These are phyloP conservation scores for Trichomonas gallinae DNA, from an alignment of 208 protist species.

Conservation along the genomic window DNA sequence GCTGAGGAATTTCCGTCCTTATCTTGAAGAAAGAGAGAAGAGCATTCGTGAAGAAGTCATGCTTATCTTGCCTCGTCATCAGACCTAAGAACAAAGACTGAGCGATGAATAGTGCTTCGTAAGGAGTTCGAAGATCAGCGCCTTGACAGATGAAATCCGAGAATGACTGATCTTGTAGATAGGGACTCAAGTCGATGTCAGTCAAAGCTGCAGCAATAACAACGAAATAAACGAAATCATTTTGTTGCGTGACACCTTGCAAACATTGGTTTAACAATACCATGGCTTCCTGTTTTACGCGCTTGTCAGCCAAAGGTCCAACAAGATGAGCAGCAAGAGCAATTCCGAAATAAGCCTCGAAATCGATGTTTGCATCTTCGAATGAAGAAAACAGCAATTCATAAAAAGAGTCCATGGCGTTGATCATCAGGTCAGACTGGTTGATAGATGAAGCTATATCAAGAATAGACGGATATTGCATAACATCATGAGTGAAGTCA, in stretches of 20 bases:
- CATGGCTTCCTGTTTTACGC: not conserved
- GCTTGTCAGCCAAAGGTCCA: not conserved
- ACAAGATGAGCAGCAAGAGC: not conserved
- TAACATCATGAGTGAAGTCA: not conserved
- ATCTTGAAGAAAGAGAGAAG: not conserved
- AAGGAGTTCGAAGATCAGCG: not conserved
- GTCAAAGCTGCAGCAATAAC: not conserved
- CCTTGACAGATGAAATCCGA: not conserved
- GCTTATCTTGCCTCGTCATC: not conserved
- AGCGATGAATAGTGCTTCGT: not conserved
- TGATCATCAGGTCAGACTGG: not conserved
- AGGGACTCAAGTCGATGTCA: not conserved
- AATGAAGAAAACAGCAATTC: not conserved
- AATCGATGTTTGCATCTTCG: not conserved
- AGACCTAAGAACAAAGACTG: not conserved
- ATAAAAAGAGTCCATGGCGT: not conserved
- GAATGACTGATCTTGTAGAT: not conserved
- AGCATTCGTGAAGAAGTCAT: not conserved
- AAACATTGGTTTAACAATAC: not conserved
- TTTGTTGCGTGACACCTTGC: not conserved
- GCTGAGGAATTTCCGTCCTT: not conserved
- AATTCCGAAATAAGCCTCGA: not conserved
- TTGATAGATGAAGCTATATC: not conserved
- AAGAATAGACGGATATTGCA: not conserved
- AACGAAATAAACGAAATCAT: not conserved